These are phyloP conservation scores for Candida sanyaensis DNA, from an alignment of 1,139 yeast genomes.

Conservation along the genomic window DNA sequence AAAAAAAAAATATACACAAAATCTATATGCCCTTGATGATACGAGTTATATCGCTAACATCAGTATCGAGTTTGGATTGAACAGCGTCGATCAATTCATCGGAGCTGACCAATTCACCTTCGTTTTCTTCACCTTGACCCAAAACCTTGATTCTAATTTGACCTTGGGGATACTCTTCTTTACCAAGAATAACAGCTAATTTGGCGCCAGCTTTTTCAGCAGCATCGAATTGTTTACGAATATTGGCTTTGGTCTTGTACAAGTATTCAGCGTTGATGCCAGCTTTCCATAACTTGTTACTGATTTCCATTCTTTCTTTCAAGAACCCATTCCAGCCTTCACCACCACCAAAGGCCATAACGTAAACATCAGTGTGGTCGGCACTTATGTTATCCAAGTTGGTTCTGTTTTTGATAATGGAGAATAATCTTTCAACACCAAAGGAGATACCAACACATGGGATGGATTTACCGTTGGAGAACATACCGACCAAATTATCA, in stretches of 20 bases:
- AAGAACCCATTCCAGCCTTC: conserved; percentile 92
- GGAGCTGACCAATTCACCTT: conserved; percentile 75
- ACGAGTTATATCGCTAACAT: conserved; percentile 55
- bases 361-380: conserved; percentile 85
- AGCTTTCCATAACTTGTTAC: conserved; percentile 80
- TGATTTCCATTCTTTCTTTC: conserved; percentile 84
- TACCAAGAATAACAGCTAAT: conserved; percentile 89
- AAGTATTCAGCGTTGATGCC: conserved; percentile 90
- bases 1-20: not conserved
- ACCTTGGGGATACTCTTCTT: conserved; percentile 85
- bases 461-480: conserved; percentile 86
- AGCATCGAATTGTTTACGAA: conserved; percentile 94
- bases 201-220: conserved; percentile 95
- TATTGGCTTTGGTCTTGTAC: conserved; percentile 90
- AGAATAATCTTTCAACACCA: conserved; percentile 93
- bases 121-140: conserved; percentile 86
- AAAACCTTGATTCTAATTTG: conserved; percentile 80
- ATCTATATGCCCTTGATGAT: conserved; percentile 7
- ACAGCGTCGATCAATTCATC: conserved; percentile 60
- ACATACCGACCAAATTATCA: conserved; percentile 95
- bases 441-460: conserved; percentile 98
- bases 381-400: conserved; percentile 66
- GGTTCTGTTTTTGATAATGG: conserved; percentile 79
- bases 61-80: conserved; percentile 53
- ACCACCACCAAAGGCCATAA: conserved; percentile 99